Conservation (phyloP, 202 grass and related monocot species). For the Bolboschoenoplectus hybrid region DNA sequence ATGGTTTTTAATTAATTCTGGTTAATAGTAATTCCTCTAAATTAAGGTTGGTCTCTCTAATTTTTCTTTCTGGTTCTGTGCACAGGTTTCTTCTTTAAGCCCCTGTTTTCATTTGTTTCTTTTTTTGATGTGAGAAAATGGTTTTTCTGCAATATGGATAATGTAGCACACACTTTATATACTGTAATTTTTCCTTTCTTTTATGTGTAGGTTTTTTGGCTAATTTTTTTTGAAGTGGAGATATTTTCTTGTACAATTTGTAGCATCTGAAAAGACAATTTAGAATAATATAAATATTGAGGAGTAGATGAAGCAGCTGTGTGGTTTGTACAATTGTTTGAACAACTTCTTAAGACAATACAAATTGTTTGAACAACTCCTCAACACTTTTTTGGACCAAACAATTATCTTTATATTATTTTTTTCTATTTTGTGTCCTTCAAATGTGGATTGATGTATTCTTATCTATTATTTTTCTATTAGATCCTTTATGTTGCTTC, state of each 20-base stretch:
- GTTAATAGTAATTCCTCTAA: not conserved
- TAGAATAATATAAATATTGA: no score
- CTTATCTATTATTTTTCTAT: no score
- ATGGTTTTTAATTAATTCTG: not conserved
- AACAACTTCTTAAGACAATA: no score
- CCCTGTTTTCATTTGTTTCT: not conserved
- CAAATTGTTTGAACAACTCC: no score
- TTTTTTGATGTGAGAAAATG: not conserved
- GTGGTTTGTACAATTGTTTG: no score
- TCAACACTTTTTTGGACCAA: no score
- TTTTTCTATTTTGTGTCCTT: no score
- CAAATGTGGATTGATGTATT: no score
- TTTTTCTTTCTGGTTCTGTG: not conserved
- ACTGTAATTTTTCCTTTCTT: not conserved
- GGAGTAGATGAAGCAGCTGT: no score
- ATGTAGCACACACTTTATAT: not conserved
- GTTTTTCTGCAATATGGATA: not conserved
- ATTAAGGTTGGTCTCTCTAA: not conserved
- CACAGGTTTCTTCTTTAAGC: not conserved
- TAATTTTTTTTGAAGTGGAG: not conserved
- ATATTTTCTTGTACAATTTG: constrained; percentile 6
- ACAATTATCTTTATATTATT: no score
- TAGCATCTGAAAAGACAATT: not conserved
- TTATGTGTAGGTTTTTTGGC: not conserved
- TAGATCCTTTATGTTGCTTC: no score